Conservation (phyloP, 2,329 filamentous ascomycete genomes). For the Pleomassaria siparia region DNA sequence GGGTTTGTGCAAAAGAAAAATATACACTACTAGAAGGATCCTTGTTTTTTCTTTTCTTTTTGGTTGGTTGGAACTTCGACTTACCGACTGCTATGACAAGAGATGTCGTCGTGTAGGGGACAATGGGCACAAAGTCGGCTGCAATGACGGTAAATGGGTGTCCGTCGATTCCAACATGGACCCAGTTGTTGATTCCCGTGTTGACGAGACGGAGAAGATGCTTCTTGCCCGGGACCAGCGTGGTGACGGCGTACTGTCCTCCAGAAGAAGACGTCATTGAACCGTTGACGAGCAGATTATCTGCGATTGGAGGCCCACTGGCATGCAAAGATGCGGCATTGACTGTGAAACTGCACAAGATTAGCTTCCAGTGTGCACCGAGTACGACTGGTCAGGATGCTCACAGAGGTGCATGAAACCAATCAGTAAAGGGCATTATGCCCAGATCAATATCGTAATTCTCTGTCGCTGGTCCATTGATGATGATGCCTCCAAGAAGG, state of each 20-base stretch:
- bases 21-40: too few relatives aligned
- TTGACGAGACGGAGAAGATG: constrained; percentile 51
- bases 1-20: too few relatives aligned
- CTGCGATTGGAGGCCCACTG: constrained; percentile 44
- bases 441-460: constrained; percentile 46
- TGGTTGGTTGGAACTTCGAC: constrained; percentile 16
- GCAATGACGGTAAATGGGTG: constrained; percentile 49
- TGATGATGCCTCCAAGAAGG: constrained; percentile 42
- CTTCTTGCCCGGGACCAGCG: constrained; percentile 43
- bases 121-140: constrained; percentile 48
- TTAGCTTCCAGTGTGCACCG: too few relatives aligned
- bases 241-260: constrained; percentile 37
- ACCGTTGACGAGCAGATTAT: constrained; percentile 57
- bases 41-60: too few relatives aligned
- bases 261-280: constrained; percentile 50
- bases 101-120: constrained; percentile 42
- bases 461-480: constrained; percentile 41
- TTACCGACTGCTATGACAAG: constrained; percentile 41
- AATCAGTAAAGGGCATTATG: constrained; percentile 44
- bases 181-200: constrained; percentile 39
- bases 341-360: constrained; percentile 28
- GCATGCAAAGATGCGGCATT: constrained; percentile 40
- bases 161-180: constrained; percentile 43
- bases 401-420: constrained; percentile 33
- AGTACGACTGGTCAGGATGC: too few relatives aligned